Base-by-base conservation (phyloP, 2,329 filamentous ascomycete species). In the Aspergillus persii region DNA sequence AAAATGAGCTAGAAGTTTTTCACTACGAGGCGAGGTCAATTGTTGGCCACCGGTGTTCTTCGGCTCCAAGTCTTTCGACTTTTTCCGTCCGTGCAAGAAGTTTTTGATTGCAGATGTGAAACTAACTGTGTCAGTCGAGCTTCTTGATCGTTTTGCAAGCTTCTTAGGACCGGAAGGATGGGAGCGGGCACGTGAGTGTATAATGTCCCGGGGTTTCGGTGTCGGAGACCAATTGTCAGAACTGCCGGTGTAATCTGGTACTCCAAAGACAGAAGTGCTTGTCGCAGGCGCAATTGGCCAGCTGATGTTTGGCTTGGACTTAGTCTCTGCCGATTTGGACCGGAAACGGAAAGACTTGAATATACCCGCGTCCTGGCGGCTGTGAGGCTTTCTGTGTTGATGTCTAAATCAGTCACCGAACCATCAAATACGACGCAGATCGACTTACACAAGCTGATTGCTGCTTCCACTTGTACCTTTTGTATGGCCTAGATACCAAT, bases 1-100 rank as follows among this genome's bases (percentile, higher is more conserved):
- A 12, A 50, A 31, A 51, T 50, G 50, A 29, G 47, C 47, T 4
- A 46, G 30, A 31, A 47, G 27, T 9, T n/a, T 27, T 33, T 50
- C 46, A 9, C 30, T 51, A 15, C 29, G 36, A 2, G 47, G 48
- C 23, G 30, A 23, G n/a, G n/a, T 23, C 33, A 46, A 9, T 12
- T 3, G 27, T 29, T 50, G 44, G 15, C 1, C 33, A 47, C 53
- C 27, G 11, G 29, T 29, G 31, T 41, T 48, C 29, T 12, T 47
- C 3, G 11, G 27, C 8, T n/a, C 46, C 11, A 23, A 39, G 15
- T 31, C 33, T 8, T 50, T 36, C 8, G 57, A 48, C 9, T 51
- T 58, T 15, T 46, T 54, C 26, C 27, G 44, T n/a, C 47, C 52
- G 47, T 58, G 57, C 27, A 58, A 58, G 18, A 58, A 12, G 23